These are phyloP conservation scores for Rhododendron ferrugineum DNA, from an alignment of 148 eudicot genomes.

Conservation along the genomic window DNA sequence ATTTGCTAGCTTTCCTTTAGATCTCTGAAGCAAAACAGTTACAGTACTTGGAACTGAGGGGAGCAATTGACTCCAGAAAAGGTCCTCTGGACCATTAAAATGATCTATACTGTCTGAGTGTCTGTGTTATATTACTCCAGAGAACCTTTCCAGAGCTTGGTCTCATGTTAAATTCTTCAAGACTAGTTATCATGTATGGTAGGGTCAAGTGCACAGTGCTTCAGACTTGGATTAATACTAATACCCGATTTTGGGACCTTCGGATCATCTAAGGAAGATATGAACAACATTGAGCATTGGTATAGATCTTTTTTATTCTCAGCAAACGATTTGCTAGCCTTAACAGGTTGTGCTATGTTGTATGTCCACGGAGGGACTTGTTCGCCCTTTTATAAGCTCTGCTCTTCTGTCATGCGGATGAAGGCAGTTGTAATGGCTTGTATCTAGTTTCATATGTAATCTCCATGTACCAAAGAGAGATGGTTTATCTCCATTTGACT, in stretches of 20 bases:
- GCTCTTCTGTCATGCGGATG: background rate
- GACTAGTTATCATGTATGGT: background rate
- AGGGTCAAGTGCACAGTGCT: background rate
- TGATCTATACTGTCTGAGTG: background rate
- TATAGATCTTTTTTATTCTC: background rate
- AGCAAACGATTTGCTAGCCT: background rate
- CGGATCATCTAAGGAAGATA: background rate
- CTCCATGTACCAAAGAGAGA: background rate
- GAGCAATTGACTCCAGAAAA: too few relatives aligned
- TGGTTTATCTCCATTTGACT: background rate
- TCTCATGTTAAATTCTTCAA: background rate
- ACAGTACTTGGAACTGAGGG: too few relatives aligned
- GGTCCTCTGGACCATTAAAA: background rate
- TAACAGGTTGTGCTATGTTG: background rate
- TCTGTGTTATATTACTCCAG: background rate
- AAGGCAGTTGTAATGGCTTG: background rate
- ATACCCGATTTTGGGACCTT: slow-evolving; percentile 61
- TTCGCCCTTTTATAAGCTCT: background rate
- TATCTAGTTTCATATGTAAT: background rate
- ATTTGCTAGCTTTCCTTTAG: background rate
- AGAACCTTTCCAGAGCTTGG: background rate
- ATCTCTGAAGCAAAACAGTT: background rate
- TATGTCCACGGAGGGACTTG: background rate
- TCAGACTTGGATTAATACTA: slow-evolving; percentile 81
- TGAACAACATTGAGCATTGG: background rate